Evolutionary conservation across 495 filamentous ascomycete genomes (phyloP).

Genomic region (Neurospora terricola): DNA sequence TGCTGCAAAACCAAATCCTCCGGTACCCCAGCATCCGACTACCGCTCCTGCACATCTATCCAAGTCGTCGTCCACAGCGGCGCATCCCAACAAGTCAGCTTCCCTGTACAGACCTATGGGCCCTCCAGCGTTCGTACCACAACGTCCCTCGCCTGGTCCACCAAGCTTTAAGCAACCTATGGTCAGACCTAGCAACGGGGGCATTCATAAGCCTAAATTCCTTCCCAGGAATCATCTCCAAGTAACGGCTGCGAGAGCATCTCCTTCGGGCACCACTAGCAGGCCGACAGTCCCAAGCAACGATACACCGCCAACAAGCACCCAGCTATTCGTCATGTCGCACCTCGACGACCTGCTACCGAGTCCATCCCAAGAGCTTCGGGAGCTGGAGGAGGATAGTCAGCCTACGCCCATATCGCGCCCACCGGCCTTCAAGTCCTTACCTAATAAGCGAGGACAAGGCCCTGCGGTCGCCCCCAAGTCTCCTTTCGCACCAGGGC

Average conservation of each 20-base stretch:
- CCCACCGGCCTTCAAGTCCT: not conserved
- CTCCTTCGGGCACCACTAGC: not conserved
- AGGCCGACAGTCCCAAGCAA: not conserved
- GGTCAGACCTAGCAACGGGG: not conserved
- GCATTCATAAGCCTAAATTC: not conserved
- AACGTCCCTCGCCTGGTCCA: not conserved
- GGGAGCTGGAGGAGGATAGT: slow-evolving; percentile 28
- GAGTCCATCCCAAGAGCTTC: slow-evolving; percentile 34
- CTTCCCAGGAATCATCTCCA: slow-evolving; percentile 2
- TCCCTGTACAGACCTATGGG: not conserved
- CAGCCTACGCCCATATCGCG: not conserved
- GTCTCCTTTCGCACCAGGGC: not conserved
- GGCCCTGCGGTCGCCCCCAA: not conserved
- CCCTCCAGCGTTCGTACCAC: not conserved
- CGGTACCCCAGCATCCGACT: not conserved
- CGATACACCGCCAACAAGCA: not conserved
- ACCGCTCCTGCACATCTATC: not conserved
- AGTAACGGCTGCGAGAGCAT: not conserved
- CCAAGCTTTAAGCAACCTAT: not conserved
- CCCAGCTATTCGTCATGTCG: not conserved
- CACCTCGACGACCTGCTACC: slow-evolving; percentile 41
- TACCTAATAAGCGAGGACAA: not conserved
- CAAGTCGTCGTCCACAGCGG: not conserved
- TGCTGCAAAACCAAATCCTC: not conserved
- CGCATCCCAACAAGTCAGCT: not conserved